Evolutionary conservation across 176 grass and related monocot species (phyloP).

Genomic region (Triticum timopheevii): DNA sequence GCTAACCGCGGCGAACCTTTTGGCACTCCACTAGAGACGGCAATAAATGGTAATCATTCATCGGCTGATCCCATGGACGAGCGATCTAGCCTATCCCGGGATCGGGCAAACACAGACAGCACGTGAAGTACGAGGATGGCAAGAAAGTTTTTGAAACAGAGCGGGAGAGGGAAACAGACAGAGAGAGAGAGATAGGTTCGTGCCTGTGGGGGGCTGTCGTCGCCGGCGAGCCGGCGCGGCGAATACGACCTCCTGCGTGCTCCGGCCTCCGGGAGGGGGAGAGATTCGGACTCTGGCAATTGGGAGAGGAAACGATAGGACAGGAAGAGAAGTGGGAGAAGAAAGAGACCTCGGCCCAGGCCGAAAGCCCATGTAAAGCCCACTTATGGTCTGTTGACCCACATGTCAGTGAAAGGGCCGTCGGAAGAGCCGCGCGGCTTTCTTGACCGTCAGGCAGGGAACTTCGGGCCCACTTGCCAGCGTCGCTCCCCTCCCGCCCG

Average conservation of each 20-base stretch:
- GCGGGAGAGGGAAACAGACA: background rate
- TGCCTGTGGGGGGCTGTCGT: background rate
- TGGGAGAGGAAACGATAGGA: background rate
- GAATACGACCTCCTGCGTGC: background rate
- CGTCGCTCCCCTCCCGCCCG: background rate
- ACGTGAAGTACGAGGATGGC: background rate
- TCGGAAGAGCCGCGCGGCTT: background rate
- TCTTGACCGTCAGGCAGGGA: background rate
- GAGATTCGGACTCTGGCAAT: background rate
- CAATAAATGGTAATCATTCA: background rate
- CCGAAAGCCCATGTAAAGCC: background rate
- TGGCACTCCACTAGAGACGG: background rate
- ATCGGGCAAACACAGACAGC: slow-evolving; percentile 5
- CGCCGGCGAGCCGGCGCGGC: slow-evolving; percentile 26
- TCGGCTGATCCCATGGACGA: background rate
- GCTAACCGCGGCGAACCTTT: background rate
- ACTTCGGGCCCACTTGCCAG: slow-evolving; percentile 5
- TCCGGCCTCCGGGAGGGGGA: background rate
- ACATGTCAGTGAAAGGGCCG: background rate
- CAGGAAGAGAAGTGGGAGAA: background rate
- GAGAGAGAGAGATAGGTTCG: background rate
- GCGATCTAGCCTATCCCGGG: background rate
- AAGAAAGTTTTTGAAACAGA: background rate
- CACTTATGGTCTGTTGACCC: fast-evolving
- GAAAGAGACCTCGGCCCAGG: background rate